These are phyloP conservation scores for Annona squamosa DNA, from an alignment of 164 flowering plant species.

Conservation along the genomic window DNA sequence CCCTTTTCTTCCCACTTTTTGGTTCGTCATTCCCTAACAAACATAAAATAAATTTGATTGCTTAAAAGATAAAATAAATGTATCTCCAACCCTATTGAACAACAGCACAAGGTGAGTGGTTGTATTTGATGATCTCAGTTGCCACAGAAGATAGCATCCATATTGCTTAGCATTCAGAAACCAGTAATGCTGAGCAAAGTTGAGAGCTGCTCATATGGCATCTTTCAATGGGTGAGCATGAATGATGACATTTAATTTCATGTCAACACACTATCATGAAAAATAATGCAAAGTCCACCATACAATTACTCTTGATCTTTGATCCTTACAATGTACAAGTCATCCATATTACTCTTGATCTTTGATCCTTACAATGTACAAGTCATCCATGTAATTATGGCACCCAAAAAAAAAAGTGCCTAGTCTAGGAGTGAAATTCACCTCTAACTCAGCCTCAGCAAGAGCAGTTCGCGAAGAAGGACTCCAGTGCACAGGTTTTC, in stretches of 20 bases:
- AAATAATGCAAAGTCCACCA: too few relatives aligned
- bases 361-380: not conserved
- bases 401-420: not conserved
- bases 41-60: too few relatives aligned
- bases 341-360: not conserved
- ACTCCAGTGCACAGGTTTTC: conserved; percentile 98
- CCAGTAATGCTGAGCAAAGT: not conserved
- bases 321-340: not conserved
- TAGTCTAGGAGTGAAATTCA: conserved; percentile 13
- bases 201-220: not conserved
- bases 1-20: too few relatives aligned
- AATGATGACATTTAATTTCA: too few relatives aligned
- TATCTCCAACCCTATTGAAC: too few relatives aligned
- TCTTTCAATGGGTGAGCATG: not conserved
- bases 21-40: too few relatives aligned
- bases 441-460: conserved; percentile 99
- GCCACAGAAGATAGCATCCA: not conserved
- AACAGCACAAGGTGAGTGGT: too few relatives aligned
- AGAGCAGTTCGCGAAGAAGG: conserved; percentile 97
- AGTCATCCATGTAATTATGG: not conserved
- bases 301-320: not conserved
- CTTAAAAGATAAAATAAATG: too few relatives aligned
- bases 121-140: too few relatives aligned
- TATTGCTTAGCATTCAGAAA: not conserved
- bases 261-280: too few relatives aligned